Percentiles rank a stretch among this genome's conserved stretches.
Conservation (phyloP, 768 basidiomycete species). For the Fistulinella prunicolor region DNA sequence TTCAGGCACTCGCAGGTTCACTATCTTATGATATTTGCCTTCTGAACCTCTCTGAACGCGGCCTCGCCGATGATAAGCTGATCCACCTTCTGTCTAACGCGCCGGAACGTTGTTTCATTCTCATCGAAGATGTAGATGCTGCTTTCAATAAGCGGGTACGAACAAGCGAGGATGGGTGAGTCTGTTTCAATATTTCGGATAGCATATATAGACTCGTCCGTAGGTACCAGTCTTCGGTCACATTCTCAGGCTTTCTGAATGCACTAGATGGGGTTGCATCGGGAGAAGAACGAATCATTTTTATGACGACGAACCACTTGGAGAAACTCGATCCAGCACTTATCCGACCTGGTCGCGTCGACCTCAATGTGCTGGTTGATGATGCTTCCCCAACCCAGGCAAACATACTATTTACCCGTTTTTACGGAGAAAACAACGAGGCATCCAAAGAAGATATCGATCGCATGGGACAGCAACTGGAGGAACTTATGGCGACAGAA, state of each 20-base stretch:
- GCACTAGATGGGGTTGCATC: constrained; percentile 97
- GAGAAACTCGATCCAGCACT: constrained; percentile 89
- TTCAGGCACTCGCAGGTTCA: constrained; percentile 92
- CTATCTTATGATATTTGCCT: constrained; percentile 95
- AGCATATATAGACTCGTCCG: constrained; percentile 11
- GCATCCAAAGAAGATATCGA: constrained; percentile 36
- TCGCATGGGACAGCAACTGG: constrained; percentile 50
- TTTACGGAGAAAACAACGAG: constrained; percentile 62
- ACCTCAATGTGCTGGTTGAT: constrained; percentile 78
- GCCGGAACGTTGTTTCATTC: constrained; percentile 89
- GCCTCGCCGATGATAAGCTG: constrained; percentile 94
- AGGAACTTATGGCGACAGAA: constrained; percentile 52
- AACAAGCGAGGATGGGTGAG: constrained; percentile 89
- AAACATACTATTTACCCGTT: constrained; percentile 69
- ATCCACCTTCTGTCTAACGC: constrained; percentile 90
- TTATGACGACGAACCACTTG: constrained; percentile 98
- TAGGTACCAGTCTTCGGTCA: constrained; percentile 92
- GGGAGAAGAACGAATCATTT: constrained; percentile 95
- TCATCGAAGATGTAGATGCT: constrained; percentile 97
- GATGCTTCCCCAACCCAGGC: constrained; percentile 86
- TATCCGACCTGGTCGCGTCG: constrained; percentile 94
- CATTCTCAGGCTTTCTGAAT: constrained; percentile 96
- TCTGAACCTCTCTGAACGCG: constrained; percentile 93
- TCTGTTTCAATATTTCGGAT: constrained; percentile 4
- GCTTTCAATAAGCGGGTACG: constrained; percentile 93